Percentiles rank a stretch among this genome's conserved stretches.
Conservation (phyloP, 306 rosid genomes). For the Rosa persica region DNA sequence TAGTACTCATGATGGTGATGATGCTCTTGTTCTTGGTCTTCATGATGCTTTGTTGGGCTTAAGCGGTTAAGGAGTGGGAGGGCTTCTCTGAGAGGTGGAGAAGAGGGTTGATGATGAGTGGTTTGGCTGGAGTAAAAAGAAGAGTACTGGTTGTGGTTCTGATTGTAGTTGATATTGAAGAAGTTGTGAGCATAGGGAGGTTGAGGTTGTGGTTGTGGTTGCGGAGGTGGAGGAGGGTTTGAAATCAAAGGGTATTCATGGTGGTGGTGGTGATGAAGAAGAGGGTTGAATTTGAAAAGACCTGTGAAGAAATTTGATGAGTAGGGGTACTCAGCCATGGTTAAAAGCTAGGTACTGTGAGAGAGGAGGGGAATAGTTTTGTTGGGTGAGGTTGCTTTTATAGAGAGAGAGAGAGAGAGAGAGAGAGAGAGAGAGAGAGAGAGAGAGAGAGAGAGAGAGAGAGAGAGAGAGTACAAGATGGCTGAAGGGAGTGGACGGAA, state of each 20-base stretch:
- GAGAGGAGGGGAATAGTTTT: slow-evolving; percentile 17
- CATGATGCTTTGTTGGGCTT: slow-evolving; percentile 42
- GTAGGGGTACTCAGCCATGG: slow-evolving; percentile 48
- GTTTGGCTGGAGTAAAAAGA: slow-evolving; percentile 20
- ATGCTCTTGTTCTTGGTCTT: neutral
- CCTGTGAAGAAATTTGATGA: slow-evolving; percentile 44
- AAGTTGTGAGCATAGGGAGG: slow-evolving; percentile 22
- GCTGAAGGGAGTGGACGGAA: slow-evolving; percentile 78
- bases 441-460: slow-evolving; percentile 38
- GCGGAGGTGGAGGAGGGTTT: slow-evolving; percentile 10
- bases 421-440: slow-evolving; percentile 61
- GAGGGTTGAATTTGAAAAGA: slow-evolving; percentile 46
- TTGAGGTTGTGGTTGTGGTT: neutral
- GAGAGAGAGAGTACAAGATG: slow-evolving; percentile 75
- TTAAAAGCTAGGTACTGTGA: slow-evolving; percentile 16
- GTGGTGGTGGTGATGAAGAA: slow-evolving; percentile 25
- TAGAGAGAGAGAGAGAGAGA: slow-evolving; percentile 33
- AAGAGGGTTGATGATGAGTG: slow-evolving; percentile 40
- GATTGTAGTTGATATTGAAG: slow-evolving; percentile 16
- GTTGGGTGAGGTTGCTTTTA: slow-evolving; percentile 41
- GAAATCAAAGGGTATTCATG: slow-evolving; percentile 12
- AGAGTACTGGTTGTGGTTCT: slow-evolving; percentile 9
- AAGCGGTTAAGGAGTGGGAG: slow-evolving; percentile 63
- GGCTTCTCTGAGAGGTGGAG: slow-evolving; percentile 83
- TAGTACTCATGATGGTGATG: neutral